A percentile compares a stretch with the other conserved stretches of the same genome.
Evolutionary conservation across 768 basidiomycete genomes (phyloP).

Genomic region (Pisolithus tinctorius): DNA sequence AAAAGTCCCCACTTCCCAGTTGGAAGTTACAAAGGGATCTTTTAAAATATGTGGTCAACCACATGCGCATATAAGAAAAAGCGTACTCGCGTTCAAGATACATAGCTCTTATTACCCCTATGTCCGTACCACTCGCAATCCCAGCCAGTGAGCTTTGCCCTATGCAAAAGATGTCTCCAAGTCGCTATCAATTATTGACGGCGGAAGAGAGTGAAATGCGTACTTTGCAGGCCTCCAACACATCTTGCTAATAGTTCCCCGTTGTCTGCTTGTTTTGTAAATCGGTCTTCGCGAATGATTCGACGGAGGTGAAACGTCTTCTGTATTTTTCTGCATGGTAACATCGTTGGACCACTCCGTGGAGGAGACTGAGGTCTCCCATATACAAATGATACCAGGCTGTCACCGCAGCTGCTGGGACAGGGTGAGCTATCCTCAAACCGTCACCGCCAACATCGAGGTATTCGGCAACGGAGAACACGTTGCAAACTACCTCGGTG

Average conservation of each 20-base stretch:
- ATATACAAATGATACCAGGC: too few species aligned
- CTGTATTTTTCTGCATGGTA: conserved; percentile 1
- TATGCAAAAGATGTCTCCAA: conserved; percentile 71
- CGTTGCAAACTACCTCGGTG: too few species aligned
- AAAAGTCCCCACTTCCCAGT: conserved; percentile 79
- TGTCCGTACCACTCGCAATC: conserved; percentile 72
- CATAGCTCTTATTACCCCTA: conserved; percentile 68
- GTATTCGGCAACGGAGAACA: too few species aligned
- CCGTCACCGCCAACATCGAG: too few species aligned
- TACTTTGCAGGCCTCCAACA: conserved; percentile 28
- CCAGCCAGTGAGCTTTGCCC: conserved; percentile 69
- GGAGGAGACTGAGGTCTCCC: too few species aligned
- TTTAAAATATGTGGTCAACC: conserved; percentile 4
- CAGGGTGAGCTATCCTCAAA: too few species aligned
- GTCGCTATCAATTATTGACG: conserved; percentile 48
- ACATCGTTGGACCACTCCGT: not conserved
- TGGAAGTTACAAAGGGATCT: conserved; percentile 61
- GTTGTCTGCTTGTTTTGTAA: conserved; percentile 25
- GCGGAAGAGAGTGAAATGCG: conserved; percentile 17
- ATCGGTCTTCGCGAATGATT: conserved; percentile 13
- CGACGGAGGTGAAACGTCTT: conserved; percentile 4
- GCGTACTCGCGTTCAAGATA: conserved; percentile 44
- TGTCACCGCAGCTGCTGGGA: too few species aligned
- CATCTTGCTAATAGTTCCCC: conserved; percentile 26
- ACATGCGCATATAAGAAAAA: not conserved